Evolutionary conservation across 768 basidiomycete genomes (phyloP), one percentile per base, ranked within the genome.

Genomic region (Tylopilus plumbeoviolaceoides): DNA sequence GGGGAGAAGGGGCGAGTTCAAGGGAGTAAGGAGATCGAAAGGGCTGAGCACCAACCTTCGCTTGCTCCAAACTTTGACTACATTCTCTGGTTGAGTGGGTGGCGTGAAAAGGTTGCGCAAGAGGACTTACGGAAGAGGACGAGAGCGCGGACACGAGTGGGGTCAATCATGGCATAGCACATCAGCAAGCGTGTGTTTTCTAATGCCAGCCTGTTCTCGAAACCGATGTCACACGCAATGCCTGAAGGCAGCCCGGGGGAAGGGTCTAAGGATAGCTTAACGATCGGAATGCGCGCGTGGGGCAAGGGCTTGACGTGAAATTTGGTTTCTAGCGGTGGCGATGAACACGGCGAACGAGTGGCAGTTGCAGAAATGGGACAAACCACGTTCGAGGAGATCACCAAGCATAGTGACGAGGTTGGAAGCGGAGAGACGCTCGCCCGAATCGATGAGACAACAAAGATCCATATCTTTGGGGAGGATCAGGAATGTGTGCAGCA

Each of bases 51-150:
- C 30, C 5, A 30, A 89, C 89, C 95, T 81, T 71, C 93, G 82
- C 73, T 98, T 99, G 63, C 91, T 91, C 95, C 95, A 99, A 20
- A 99, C 93, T 78, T 99, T 99, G 65, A 99, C 95, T 98, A 60
- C 7, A 39, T 40, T 46, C 21, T 53, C 42, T 44, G 31, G 45
- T 57, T 61, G 36, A 63, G 56, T 44, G 38, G 5, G 50, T 44
- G 47, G 40, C 40, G 27, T 30, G 50, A 51, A 36, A 48, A 41
- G 39, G 43, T 11, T 44, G 53, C n/a, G 17, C 65, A 51, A 44
- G 65, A 59, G 30, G 12, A 87, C 95, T 80, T 70, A 98, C 95
- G 83, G 73, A 99, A 98, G 48, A 99, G 78, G 48, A 99, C 95
- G 72, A 99, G 75, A 0, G 93, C 95, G 60, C 94, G 79, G 53